phyloP scores from a whole-genome alignment of 805 yeast species.

The Tetrapisispora arboricola region DNA sequence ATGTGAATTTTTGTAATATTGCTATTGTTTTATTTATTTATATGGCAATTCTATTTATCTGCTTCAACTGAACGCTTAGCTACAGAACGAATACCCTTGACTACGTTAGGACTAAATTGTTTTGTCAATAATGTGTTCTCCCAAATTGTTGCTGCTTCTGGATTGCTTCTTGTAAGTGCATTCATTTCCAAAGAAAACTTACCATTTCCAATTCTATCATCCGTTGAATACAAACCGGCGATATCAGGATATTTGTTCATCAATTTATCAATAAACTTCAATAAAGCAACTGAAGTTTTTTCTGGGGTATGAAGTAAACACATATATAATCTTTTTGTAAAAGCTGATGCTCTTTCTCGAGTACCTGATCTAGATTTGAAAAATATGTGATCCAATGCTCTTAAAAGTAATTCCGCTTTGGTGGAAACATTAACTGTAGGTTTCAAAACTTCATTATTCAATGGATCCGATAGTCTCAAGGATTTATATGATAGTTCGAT shows the following conservation, averaged over 20 bases:
- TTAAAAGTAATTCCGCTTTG: slow-evolving; percentile 71
- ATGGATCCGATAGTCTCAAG: slow-evolving; percentile 71
- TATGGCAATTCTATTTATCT: not conserved
- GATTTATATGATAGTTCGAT: slow-evolving; percentile 79
- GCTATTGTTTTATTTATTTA: not conserved
- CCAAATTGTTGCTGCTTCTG: slow-evolving; percentile 87
- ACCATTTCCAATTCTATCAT: slow-evolving; percentile 81
- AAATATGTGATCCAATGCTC: slow-evolving; percentile 71
- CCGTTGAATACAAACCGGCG: slow-evolving; percentile 72
- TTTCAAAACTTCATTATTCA: slow-evolving; percentile 37
- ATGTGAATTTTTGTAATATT: not conserved
- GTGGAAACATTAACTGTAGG: slow-evolving; percentile 83
- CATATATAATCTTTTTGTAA: slow-evolving; percentile 69
- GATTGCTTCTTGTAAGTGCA: slow-evolving; percentile 65
- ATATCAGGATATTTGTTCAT: slow-evolving; percentile 61
- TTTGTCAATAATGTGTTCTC: slow-evolving; percentile 68
- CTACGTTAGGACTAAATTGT: slow-evolving; percentile 78
- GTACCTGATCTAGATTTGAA: slow-evolving; percentile 66
- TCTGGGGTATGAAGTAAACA: slow-evolving; percentile 72
- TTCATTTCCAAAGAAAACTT: slow-evolving; percentile 53
- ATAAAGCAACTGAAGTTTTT: slow-evolving; percentile 66
- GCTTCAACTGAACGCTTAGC: slow-evolving; percentile 28
- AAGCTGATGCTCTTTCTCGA: slow-evolving; percentile 60
- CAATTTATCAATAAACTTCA: slow-evolving; percentile 71
- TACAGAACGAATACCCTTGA: slow-evolving; percentile 47